Conservation (phyloP, 164 flowering plant species). For the Berberis thunbergii region DNA sequence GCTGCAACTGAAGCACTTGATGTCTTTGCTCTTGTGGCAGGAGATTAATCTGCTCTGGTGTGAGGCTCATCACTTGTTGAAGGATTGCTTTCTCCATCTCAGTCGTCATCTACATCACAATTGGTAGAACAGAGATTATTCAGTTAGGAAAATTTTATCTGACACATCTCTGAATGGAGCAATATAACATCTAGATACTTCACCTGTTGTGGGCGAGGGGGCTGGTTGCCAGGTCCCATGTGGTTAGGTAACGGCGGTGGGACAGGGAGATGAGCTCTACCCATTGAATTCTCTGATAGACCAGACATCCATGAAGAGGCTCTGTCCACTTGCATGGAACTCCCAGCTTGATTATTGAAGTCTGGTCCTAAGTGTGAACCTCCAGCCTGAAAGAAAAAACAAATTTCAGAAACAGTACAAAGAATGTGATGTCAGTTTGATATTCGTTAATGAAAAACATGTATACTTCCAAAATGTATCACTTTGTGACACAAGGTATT, state of each 20-base stretch:
- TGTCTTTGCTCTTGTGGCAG: conserved; percentile 89
- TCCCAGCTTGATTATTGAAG: conserved; percentile 38
- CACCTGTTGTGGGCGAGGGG: conserved; percentile 50
- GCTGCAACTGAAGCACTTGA: conserved; percentile 88
- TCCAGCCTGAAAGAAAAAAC: conserved; percentile 35
- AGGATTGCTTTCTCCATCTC: conserved; percentile 85
- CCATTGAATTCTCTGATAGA: conserved; percentile 33
- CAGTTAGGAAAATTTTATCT: not conserved
- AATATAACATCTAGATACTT: not conserved
- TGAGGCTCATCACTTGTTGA: conserved; percentile 92
- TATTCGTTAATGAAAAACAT: too few species aligned
- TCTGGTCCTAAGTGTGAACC: conserved; percentile 47
- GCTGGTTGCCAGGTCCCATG: conserved; percentile 45
- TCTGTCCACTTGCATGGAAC: conserved; percentile 53
- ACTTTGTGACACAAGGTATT: too few species aligned
- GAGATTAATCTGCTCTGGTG: conserved; percentile 84
- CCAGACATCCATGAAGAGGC: conserved; percentile 48
- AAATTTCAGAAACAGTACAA: not conserved
- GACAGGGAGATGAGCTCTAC: conserved; percentile 39
- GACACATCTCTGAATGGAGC: not conserved
- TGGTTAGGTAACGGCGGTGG: conserved; percentile 45
- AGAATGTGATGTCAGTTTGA: too few species aligned
- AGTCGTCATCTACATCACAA: conserved; percentile 44
- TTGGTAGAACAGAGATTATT: not conserved
- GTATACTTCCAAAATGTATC: too few species aligned